Conservation (phyloP, 2,329 filamentous ascomycete genomes). For the Coniella vitis region DNA sequence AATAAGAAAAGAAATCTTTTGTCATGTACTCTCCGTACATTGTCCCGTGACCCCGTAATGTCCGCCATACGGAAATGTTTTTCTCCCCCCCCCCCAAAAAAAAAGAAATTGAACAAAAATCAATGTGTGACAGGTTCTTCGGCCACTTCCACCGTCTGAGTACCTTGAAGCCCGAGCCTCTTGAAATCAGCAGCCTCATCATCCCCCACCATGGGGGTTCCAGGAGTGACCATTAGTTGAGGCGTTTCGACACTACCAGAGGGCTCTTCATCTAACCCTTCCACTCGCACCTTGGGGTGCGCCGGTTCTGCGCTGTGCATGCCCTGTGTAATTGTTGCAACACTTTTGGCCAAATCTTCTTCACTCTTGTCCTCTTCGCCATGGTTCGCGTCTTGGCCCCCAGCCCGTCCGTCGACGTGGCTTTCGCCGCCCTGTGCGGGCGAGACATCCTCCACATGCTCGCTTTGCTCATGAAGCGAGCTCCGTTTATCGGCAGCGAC, state of each 20-base stretch:
- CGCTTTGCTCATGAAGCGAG: constrained; percentile 25
- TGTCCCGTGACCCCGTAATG: no score
- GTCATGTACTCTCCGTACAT: no score
- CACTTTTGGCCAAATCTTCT: constrained; percentile 17
- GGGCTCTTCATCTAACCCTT: constrained; percentile 21
- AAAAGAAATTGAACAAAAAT: neutral
- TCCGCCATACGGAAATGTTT: no score
- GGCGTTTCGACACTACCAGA: constrained; percentile 28
- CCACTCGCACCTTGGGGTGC: constrained; percentile 8
- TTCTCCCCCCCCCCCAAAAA: no score
- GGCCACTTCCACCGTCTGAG: constrained; percentile 27
- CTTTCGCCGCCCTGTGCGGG: neutral
- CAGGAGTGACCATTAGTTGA: constrained; percentile 42
- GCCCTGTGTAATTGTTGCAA: constrained; percentile 10
- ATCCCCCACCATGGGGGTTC: constrained; percentile 35
- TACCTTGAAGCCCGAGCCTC: constrained; percentile 33
- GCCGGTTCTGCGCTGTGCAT: constrained; percentile 19
- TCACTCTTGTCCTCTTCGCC: constrained; percentile 2
- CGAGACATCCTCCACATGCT: constrained; percentile 29
- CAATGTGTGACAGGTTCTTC: constrained; percentile 28
- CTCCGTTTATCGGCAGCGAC: constrained; percentile 16
- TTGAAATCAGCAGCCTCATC: constrained; percentile 33
- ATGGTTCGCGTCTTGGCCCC: neutral
- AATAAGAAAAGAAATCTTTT: no score
- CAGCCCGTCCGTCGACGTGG: no score